Evolutionary conservation across 1,284 basidiomycete species (phyloP).

Genomic region (Xerocomus nothofagi): DNA sequence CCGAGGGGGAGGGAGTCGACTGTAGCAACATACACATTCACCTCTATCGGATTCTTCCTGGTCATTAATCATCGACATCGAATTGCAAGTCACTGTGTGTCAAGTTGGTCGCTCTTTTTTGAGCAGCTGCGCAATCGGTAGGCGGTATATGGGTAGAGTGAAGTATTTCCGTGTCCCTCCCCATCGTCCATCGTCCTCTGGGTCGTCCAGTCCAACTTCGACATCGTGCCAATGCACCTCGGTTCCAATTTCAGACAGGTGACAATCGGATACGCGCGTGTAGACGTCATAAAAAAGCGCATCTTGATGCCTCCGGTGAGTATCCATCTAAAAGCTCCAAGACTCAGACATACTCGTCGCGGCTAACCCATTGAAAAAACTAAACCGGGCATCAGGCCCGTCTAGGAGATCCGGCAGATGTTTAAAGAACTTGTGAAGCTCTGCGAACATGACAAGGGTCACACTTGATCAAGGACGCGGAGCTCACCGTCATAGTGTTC

Average conservation of each 20-base stretch:
- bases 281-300: constrained; percentile 91
- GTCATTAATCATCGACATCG: background rate
- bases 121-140: constrained; percentile 59
- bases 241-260: constrained; percentile 80
- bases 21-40: too few species aligned
- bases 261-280: constrained; percentile 82
- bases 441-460: constrained; percentile 35
- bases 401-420: constrained; percentile 79
- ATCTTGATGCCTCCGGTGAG: constrained; percentile 47
- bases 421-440: constrained; percentile 83
- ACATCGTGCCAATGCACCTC: constrained; percentile 75
- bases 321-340: background rate
- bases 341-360: constrained; percentile 72
- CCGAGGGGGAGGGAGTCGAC: too few species aligned
- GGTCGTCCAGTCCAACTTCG: constrained; percentile 48
- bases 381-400: constrained; percentile 77
- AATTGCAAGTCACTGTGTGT: background rate
- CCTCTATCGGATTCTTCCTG: background rate
- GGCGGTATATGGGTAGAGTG: constrained; percentile 61
- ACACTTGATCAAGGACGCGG: background rate
- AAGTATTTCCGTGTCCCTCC: constrained; percentile 73
- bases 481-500: constrained; percentile 76
- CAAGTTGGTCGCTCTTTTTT: constrained; percentile 14
- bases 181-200: constrained; percentile 57
- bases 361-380: constrained; percentile 97